phyloP scores from a whole-genome alignment of 208 protist genomes.

The Acanthamoeba royreba region DNA sequence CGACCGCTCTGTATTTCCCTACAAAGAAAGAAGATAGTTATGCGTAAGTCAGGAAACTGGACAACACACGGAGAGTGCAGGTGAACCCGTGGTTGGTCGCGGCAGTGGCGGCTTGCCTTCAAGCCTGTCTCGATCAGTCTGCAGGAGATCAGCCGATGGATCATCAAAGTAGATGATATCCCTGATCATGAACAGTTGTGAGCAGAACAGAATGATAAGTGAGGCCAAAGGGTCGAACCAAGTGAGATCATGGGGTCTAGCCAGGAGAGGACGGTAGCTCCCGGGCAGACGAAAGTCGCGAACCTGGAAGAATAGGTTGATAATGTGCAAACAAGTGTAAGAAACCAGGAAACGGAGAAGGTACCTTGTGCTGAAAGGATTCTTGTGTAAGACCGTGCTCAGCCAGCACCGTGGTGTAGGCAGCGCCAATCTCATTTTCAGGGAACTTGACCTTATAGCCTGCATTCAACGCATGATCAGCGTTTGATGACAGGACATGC shows the following conservation, averaged over 20 bases:
- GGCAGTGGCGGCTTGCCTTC: not conserved
- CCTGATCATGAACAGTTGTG: not conserved
- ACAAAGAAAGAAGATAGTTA: not conserved
- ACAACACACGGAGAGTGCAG: not conserved
- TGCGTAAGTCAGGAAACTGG: not conserved
- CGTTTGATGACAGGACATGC: not conserved
- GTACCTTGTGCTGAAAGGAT: slow-evolving; percentile 16
- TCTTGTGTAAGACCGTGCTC: not conserved
- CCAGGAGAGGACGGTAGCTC: not conserved
- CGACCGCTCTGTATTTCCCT: not conserved
- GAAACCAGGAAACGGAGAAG: not conserved
- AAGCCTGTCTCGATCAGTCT: not conserved
- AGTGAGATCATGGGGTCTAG: not conserved
- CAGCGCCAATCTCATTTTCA: not conserved
- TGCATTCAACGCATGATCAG: not conserved
- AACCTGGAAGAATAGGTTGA: not conserved
- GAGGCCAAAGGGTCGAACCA: not conserved
- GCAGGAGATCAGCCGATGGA: not conserved
- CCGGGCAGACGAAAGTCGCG: slow-evolving; percentile 29
- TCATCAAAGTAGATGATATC: not conserved
- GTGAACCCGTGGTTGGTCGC: not conserved
- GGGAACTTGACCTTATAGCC: not conserved
- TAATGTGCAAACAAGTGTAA: not conserved
- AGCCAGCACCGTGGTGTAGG: not conserved
- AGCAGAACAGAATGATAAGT: not conserved